Percentiles rank a stretch among this genome's conserved stretches.
Evolutionary conservation across 2,329 filamentous ascomycete genomes (phyloP).

Genomic region (Beauveria bassiana): DNA sequence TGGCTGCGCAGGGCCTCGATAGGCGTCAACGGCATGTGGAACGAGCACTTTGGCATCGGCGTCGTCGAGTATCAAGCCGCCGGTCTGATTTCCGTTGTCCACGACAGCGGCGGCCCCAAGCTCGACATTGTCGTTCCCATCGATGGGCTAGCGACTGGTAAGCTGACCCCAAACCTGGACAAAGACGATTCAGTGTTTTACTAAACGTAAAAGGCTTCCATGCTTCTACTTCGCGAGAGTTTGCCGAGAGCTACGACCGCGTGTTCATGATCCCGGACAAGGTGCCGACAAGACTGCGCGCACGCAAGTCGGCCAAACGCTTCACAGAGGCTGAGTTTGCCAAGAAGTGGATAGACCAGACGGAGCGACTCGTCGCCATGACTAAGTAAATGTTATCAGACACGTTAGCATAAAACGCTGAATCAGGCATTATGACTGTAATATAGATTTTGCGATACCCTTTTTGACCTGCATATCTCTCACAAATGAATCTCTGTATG

Average conservation of each 20-base stretch:
- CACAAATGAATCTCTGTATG: not conserved
- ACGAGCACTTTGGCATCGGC: constrained; percentile 97
- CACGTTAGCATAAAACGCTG: not conserved
- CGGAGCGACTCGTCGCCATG: constrained; percentile 60
- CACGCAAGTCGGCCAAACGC: constrained; percentile 67
- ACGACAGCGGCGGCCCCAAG: constrained; percentile 88
- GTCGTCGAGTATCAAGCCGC: constrained; percentile 98
- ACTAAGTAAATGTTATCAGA: constrained; percentile 10
- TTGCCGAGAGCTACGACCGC: constrained; percentile 70
- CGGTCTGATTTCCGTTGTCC: constrained; percentile 85
- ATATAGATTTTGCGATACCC: constrained; percentile 14
- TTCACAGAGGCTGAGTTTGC: constrained; percentile 88
- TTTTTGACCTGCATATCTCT: not conserved
- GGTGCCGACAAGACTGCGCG: constrained; percentile 65
- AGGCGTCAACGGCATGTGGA: constrained; percentile 98
- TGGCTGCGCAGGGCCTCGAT: constrained; percentile 71
- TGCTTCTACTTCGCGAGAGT: constrained; percentile 84
- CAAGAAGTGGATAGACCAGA: constrained; percentile 66
- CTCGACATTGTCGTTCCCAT: constrained; percentile 82
- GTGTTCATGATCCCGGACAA: constrained; percentile 67
- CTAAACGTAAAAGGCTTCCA: constrained; percentile 18
- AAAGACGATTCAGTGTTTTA: not conserved
- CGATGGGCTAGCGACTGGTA: constrained; percentile 71
- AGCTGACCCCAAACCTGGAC: constrained; percentile 17
- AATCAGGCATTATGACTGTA: not conserved